Base-by-base conservation (phyloP, 345 rosid genomes). In the Kandelia obovata region DNA sequence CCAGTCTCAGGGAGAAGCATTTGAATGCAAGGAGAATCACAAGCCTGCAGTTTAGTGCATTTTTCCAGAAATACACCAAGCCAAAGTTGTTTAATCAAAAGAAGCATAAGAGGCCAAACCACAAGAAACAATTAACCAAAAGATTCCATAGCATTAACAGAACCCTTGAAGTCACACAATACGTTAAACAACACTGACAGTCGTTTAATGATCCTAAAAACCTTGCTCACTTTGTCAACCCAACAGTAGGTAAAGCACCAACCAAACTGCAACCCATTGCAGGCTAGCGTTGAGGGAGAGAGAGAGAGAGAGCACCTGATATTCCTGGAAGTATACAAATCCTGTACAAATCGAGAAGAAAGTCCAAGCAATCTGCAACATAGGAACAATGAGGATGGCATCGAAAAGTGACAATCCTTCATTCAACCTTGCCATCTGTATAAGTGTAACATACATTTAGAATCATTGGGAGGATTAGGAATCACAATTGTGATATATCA, bases 351-450 rank as follows among this genome's bases (percentile, higher is more conserved):
- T 95, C 72, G 99, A 95, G 81, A 95, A 91, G 89, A 92, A 95
- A 67, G 99, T 92, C 99, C 99, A 95, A 67, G 89, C 97, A 80
- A 95, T 95, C 82, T 95, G 97, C 83, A 95, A 95, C 99, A 95
- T 95, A 5, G 99, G 99, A 82, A 95, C 99, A 67, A 95, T 95
- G 68, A 91, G 92, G 72, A 95, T 89, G 66, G 99, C 99, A 79
- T 95, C 99, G 51, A 87, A 95, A 39, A 88, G 75, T 28, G 97
- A 76, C 78, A 95, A 80, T 61, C 99, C 99, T 77, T 91, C 99
- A 71, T 95, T 95, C 83, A 95, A 79, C 73, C 99, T 86, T 59
- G 99, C 75, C 99, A 92, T 86, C 99, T 95, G 92, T 77, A 78
- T 34, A 67, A 70, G 57, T 5, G 51, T 28, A 62, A 59, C 49